Evolutionary conservation across 371 early-diverging fungal genomes (phyloP).

Genomic region (Mucor saturninus): DNA sequence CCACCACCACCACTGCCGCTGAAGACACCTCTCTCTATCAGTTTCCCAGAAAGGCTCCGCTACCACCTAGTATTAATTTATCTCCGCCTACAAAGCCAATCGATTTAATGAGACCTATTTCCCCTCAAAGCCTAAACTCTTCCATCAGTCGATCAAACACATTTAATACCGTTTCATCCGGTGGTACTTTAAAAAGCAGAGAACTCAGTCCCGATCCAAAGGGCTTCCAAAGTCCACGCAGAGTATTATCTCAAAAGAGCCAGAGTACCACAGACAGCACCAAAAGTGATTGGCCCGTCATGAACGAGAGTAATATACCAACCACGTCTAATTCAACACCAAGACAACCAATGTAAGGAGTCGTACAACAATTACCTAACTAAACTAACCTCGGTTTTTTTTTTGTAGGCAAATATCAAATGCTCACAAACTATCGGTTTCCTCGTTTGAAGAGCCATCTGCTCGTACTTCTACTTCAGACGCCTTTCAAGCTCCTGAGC

Average conservation of each 20-base stretch:
- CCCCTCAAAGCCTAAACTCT: conserved; percentile 44
- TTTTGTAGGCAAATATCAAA: conserved; percentile 12
- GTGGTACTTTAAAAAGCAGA: conserved; percentile 20
- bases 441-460: conserved; percentile 30
- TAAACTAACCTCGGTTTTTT: neutral
- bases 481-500: conserved; percentile 45
- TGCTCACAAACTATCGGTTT: conserved; percentile 37
- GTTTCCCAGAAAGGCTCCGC: conserved; percentile 51
- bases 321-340: conserved; percentile 18
- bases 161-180: conserved; percentile 44
- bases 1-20: neutral
- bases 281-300: conserved; percentile 11
- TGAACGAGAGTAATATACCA: conserved; percentile 10
- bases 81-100: conserved; percentile 1
- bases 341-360: conserved; percentile 23
- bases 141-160: conserved; percentile 50
- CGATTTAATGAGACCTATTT: conserved; percentile 30
- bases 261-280: conserved; percentile 22
- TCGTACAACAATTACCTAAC: neutral
- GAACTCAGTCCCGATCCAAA: conserved; percentile 23
- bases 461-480: conserved; percentile 25
- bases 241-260: conserved; percentile 27
- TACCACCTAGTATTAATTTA: conserved; percentile 35
- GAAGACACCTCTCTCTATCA: conserved; percentile 37
- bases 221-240: conserved; percentile 18